These are phyloP conservation scores for Yarrowia sp. DNA, from an alignment of 805 yeast genomes.

Conservation along the genomic window DNA sequence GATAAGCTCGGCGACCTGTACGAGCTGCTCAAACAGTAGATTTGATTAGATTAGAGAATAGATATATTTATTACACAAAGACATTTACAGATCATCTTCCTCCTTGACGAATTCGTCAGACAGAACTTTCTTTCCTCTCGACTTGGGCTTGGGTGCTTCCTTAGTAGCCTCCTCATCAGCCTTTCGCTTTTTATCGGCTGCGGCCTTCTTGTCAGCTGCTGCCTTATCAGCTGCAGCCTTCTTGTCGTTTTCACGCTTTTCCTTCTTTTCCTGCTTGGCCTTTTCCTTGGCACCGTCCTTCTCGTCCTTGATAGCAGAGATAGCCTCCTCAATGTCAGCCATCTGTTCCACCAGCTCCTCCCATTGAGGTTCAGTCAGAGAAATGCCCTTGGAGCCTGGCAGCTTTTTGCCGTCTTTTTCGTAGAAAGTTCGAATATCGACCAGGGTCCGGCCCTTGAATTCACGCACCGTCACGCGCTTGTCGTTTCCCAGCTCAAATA, in stretches of 20 bases:
- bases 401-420: constrained; percentile 55
- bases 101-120: constrained; percentile 8
- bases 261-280: neutral
- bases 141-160: neutral
- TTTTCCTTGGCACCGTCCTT: neutral
- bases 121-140: neutral
- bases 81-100: neutral
- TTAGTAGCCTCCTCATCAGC: neutral
- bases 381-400: constrained; percentile 71
- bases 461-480: constrained; percentile 72
- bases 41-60: neutral
- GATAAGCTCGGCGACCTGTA: constrained; percentile 73
- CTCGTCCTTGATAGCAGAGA: constrained; percentile 27
- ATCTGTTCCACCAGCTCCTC: constrained; percentile 30
- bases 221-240: neutral
- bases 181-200: constrained; percentile 1
- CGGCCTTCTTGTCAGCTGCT: too few relatives aligned
- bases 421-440: constrained; percentile 86
- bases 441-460: constrained; percentile 62
- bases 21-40: constrained; percentile 43
- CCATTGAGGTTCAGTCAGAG: constrained; percentile 36
- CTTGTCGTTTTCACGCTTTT: neutral
- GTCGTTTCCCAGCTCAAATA: constrained; percentile 49
- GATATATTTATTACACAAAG: neutral
- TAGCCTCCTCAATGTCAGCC: constrained; percentile 33